Conservation (phyloP, 228 moss, liverwort and hornwort species). For the Sphagnum magellanicum region DNA sequence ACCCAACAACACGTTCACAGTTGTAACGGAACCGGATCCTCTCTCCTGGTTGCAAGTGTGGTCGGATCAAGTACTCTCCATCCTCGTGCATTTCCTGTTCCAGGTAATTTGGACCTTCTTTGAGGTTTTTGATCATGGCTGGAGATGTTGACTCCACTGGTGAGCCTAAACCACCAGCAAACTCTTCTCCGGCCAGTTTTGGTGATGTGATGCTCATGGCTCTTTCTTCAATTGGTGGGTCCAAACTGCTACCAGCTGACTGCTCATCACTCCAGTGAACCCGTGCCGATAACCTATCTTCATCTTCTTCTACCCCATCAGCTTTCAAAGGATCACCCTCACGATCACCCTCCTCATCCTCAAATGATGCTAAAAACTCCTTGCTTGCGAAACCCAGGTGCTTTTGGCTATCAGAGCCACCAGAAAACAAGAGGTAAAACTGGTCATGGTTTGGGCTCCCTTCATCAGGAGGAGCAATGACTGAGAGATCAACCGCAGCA, state of each 20-base stretch:
- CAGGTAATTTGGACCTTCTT: slow-evolving; percentile 53
- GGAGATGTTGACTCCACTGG: slow-evolving; percentile 20
- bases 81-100: slow-evolving; percentile 85
- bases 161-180: slow-evolving; percentile 14
- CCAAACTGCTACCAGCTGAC: slow-evolving; percentile 5
- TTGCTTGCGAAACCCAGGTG: slow-evolving; percentile 36
- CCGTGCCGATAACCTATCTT: slow-evolving; percentile 36
- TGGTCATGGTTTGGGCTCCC: slow-evolving; percentile 39
- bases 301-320: slow-evolving; percentile 52
- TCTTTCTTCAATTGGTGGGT: slow-evolving; percentile 22
- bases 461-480: slow-evolving; percentile 9
- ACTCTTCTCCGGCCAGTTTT: slow-evolving; percentile 41
- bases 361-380: slow-evolving; percentile 46
- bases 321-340: slow-evolving; percentile 44
- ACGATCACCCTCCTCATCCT: slow-evolving; percentile 8
- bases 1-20: slow-evolving; percentile 93
- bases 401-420: slow-evolving; percentile 38
- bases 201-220: slow-evolving; percentile 22
- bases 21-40: slow-evolving; percentile 86
- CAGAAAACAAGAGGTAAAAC: slow-evolving; percentile 44
- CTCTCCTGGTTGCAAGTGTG: slow-evolving; percentile 89
- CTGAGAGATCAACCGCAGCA: neutral
- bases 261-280: slow-evolving; percentile 56
- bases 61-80: slow-evolving; percentile 92
- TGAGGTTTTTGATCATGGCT: slow-evolving; percentile 13